Evolutionary conservation across 1,284 basidiomycete species (phyloP).

Genomic region (Erythrobasidium hasegawianum): DNA sequence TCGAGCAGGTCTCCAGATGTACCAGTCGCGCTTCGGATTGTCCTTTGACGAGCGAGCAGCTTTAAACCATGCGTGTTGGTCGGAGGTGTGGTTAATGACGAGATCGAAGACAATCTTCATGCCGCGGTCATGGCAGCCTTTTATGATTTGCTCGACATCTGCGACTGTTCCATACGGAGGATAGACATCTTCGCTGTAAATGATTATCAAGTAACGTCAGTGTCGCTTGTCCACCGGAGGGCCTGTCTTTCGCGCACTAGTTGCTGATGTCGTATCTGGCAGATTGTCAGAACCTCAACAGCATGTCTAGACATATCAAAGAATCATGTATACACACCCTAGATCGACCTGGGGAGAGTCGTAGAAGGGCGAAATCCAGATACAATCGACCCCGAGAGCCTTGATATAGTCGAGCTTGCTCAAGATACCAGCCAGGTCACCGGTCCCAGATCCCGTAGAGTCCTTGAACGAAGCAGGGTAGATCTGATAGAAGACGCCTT

Average conservation of each 20-base stretch:
- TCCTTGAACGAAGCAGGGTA: constrained; percentile 56
- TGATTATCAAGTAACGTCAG: no score
- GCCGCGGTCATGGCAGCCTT: background rate
- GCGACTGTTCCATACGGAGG: background rate
- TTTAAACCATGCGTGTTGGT: constrained; percentile 68
- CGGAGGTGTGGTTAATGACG: constrained; percentile 14
- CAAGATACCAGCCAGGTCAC: constrained; percentile 66
- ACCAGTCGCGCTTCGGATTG: constrained; percentile 65
- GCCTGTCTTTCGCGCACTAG: no score
- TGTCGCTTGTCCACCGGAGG: no score
- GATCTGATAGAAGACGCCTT: constrained; percentile 60
- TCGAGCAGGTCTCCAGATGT: constrained; percentile 68
- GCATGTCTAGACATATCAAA: background rate
- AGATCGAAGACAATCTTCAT: constrained; percentile 2
- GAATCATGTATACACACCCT: background rate
- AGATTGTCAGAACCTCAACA: background rate
- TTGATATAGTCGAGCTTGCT: constrained; percentile 65
- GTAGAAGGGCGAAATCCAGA: constrained; percentile 8
- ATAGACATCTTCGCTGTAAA: no score
- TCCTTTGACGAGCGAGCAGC: constrained; percentile 60
- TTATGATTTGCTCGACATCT: background rate
- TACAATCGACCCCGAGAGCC: constrained; percentile 60
- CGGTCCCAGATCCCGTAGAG: constrained; percentile 68
- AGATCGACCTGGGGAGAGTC: background rate
- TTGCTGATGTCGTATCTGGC: no score